Base-by-base conservation (phyloP, 352 stramenopile genomes). In the Phytophthora colocasiae region DNA sequence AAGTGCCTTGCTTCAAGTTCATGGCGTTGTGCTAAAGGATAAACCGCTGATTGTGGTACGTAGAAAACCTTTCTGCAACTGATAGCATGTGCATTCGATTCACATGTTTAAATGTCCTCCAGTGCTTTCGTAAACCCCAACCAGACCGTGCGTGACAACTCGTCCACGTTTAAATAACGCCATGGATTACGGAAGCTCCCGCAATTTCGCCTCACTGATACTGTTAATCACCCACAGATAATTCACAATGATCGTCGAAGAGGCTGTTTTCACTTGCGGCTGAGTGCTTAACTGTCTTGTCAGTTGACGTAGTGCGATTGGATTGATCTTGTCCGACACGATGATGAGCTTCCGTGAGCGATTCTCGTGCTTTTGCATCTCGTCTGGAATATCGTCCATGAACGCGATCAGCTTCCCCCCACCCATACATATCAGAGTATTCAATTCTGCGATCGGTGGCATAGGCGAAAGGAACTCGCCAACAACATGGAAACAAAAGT, bases 161-260 rank as follows among this genome's bases (percentile, higher is more conserved):
- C 5, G 47, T 62, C 27, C 53, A 22, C 52, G 39, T 60, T 77
- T 72, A 64, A 69, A 73, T 73, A 73, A 49, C 55, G 29, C 63
- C 43, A 73, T 27, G 60, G 29, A 19, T 65, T 51, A 74, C n/a
- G 62, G 56, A 59, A 79, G 59, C 15, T 74, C 66, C 38, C 82
- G 82, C 34, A 92, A 65, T 46, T 88, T 86, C 27, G 78, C 83
- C 58, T 96, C 84, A 60, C 84, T 94, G 63, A 96, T 92, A 62
- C 85, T 94, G 73, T 94, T 91, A 48, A 96, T 82, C 34, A 96
- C 72, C 87, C 87, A 96, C 62, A 93, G 74, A 66, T 94, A 96
- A 68, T 87, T 93, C 39, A 96, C 84, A 61, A 92, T 85, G 17
- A 75, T 62, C 39, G 80, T 72, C 38, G 66, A 54, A 2, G 53